Base-by-base conservation (phyloP, 768 basidiomycete genomes). In the Boletus reticulatus region DNA sequence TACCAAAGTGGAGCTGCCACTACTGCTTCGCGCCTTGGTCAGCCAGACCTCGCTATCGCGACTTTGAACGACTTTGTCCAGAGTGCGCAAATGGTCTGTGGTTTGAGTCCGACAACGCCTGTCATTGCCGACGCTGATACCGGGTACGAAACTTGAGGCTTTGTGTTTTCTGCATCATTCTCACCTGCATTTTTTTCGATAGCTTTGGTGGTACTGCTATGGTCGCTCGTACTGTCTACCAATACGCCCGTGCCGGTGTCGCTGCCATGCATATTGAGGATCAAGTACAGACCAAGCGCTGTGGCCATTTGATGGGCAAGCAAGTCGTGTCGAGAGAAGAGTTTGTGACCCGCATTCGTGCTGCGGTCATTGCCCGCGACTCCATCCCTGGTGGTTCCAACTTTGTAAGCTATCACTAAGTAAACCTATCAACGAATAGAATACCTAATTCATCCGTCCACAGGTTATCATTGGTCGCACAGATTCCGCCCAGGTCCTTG, bases 1-100 rank as follows among this genome's bases (percentile, higher is more conserved):
- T 92, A 91, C 68, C 89, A 90, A 72, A 89, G 86, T 62, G 89
- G 89, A 48, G 88, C 89, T 48, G 87, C 88, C 14, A 91, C 89
- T 1, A 90, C 88, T 12, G 89, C 89, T 41, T 89, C 89, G 1
- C 81, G 88, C 17, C 76, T 90, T 22, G 88, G 88, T 17, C 83
- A 84, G 65, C 88, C 88, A n/a, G 88, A 90, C 67, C 75, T 90
- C 41, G 88, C 87, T 24, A 88, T 90, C 60, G 87, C 88, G 4
- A 89, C 87, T 27, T 64, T 89, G 63, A 89, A 88, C 60, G 88
- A 90, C 63, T 90, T 90, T 56, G 86, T 85, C 22, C 80, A 80
- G 67, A 82, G 81, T 49, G 87, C 83, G 3, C 81, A 83, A 65
- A 87, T 88, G 84, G 84, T 89, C 50, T 84, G 83, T 71, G 75